Conservation (phyloP, 2,329 filamentous ascomycete species). For the Parastagonospora avenae region DNA sequence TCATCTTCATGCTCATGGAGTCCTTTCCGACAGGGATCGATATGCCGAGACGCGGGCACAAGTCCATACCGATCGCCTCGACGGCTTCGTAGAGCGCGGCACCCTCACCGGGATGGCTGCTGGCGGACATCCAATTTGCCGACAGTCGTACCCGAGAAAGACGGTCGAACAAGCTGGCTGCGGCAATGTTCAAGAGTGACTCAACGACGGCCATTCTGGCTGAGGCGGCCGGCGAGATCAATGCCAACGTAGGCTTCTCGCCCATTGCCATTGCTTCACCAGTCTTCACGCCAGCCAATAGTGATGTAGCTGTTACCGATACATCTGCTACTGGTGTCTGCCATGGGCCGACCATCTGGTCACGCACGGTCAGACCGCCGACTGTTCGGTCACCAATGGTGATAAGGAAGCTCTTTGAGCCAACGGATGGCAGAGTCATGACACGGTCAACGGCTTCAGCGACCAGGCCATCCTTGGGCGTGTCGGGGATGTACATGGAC, state of each 20-base stretch:
- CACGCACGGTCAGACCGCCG: constrained; percentile 83
- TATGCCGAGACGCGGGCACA: constrained; percentile 88
- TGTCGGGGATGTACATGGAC: constrained; percentile 66
- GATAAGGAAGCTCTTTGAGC: constrained; percentile 97
- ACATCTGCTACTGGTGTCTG: constrained; percentile 93
- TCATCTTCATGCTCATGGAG: constrained; percentile 98
- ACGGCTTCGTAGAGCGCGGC: constrained; percentile 93
- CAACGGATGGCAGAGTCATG: constrained; percentile 83
- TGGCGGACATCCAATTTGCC: constrained; percentile 99
- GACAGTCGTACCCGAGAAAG: constrained; percentile 83
- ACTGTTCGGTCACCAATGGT: constrained; percentile 94
- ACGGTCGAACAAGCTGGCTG: constrained; percentile 73
- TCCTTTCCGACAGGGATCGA: constrained; percentile 97
- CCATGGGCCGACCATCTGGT: constrained; percentile 97
- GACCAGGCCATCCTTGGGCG: constrained; percentile 59
- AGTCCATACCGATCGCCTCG: constrained; percentile 86
- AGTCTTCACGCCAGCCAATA: constrained; percentile 72
- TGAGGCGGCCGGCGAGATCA: constrained; percentile 88
- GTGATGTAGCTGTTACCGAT: constrained; percentile 85
- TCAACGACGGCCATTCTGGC: constrained; percentile 97
- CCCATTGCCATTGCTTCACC: constrained; percentile 99
- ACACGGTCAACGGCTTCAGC: constrained; percentile 79
- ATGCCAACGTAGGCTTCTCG: constrained; percentile 84
- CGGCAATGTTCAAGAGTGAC: constrained; percentile 89
- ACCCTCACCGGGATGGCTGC: constrained; percentile 88